Evolutionary conservation across 495 filamentous ascomycete species (phyloP).

Genomic region (Talaromyces stipitatus): DNA sequence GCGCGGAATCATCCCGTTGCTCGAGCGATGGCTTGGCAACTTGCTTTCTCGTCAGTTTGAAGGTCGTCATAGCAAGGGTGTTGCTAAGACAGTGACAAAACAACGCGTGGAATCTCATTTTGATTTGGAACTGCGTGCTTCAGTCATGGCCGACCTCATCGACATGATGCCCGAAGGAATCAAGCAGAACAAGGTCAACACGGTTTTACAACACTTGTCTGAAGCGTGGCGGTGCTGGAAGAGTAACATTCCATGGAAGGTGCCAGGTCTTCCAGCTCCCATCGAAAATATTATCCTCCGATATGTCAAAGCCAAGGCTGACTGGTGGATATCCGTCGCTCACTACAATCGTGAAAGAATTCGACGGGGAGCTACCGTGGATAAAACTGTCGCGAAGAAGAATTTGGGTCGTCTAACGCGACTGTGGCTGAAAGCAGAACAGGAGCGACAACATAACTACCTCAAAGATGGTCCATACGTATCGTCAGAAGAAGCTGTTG

Average conservation of each 20-base stretch:
- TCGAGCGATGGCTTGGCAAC: constrained; percentile 98
- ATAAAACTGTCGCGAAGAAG: constrained; percentile 99
- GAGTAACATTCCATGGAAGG: constrained; percentile 99
- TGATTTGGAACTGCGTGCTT: constrained; percentile 93
- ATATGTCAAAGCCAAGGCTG: constrained; percentile 97
- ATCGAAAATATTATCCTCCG: constrained; percentile 98
- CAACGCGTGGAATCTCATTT: constrained; percentile 99
- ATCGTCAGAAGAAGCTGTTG: constrained; percentile 95
- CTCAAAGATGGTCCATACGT: constrained; percentile 99
- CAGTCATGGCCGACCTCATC: constrained; percentile 98
- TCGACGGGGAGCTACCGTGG: constrained; percentile 88
- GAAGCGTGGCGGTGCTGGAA: constrained; percentile 99
- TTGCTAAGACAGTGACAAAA: constrained; percentile 98
- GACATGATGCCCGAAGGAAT: constrained; percentile 99
- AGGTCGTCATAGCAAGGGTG: constrained; percentile 97
- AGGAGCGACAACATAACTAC: constrained; percentile 98
- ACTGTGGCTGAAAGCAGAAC: constrained; percentile 96
- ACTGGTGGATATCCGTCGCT: constrained; percentile 99
- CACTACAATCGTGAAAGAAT: constrained; percentile 99
- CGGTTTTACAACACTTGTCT: constrained; percentile 91
- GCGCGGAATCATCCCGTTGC: constrained; percentile 92
- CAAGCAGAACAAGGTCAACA: constrained; percentile 99
- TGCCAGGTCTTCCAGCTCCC: constrained; percentile 88
- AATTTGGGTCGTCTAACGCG: constrained; percentile 92
- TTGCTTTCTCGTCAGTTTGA: constrained; percentile 96